Percentiles rank a stretch among this genome's conserved stretches.
Conservation (phyloP, 352 stramenopile genomes). For the Pythium folliculosum region DNA sequence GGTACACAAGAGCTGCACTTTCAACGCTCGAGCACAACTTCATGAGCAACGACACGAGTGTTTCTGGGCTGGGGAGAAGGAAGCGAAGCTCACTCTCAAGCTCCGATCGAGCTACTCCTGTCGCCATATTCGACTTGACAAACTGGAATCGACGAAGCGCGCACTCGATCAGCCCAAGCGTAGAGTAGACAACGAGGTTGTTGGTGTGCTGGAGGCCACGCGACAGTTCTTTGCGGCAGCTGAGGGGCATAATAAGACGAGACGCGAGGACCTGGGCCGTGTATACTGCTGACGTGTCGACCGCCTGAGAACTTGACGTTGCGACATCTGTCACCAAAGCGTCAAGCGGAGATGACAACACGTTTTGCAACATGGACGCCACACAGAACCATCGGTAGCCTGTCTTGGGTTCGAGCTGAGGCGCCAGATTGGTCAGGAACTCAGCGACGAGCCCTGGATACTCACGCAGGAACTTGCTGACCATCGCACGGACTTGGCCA, state of each 20-base stretch:
- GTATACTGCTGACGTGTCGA: conserved; percentile 7
- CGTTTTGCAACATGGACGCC: conserved; percentile 65
- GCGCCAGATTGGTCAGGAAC: conserved; percentile 53
- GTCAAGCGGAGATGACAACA: conserved; percentile 59
- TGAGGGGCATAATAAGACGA: conserved; percentile 67
- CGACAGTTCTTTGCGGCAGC: conserved; percentile 78
- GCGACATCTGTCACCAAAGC: conserved; percentile 32
- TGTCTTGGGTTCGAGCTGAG: conserved; percentile 74
- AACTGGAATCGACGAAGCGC: conserved; percentile 57
- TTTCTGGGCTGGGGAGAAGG: conserved; percentile 74
- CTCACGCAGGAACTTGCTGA: conserved; percentile 53
- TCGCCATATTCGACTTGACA: conserved; percentile 31
- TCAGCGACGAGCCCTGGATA: conserved; percentile 68
- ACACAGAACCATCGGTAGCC: conserved; percentile 82
- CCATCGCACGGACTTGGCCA: conserved; percentile 49
- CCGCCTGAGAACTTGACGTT: neutral
- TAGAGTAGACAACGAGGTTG: conserved; percentile 74
- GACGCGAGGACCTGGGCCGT: conserved; percentile 53
- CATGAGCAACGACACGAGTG: conserved; percentile 75
- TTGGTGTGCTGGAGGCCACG: conserved; percentile 78
- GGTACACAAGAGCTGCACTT: conserved; percentile 58
- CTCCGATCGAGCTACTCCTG: conserved; percentile 28
- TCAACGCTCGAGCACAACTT: conserved; percentile 60
- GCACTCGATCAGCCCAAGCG: conserved; percentile 66
- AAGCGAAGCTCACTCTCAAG: conserved; percentile 70